Evolutionary conservation across 2,329 filamentous ascomycete genomes (phyloP), one percentile per base, ranked within the genome.

Genomic region (Ophiocordyceps camponoti-floridani): DNA sequence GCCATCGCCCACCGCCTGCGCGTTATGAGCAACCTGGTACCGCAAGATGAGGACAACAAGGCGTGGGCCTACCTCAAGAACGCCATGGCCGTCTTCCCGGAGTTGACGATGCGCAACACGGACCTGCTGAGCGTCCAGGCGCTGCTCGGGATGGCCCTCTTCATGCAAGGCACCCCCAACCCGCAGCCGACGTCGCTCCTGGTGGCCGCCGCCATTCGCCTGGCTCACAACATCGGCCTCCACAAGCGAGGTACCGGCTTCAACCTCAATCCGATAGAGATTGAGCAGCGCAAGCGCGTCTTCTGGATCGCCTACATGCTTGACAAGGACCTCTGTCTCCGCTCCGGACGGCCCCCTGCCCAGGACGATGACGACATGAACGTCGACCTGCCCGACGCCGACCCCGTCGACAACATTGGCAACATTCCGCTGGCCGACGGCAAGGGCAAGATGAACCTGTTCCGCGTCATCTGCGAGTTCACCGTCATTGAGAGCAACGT

Each of bases 11-110:
- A 95, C 58, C 77, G 91, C 38, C 68, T 98, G 55, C 81, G 91
- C 11, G 86, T 95, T 19, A 94, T 95, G 87, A 94, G 85, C 66
- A 91, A 94, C 55, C 68, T 94, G 9, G 85, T 94, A 0, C 82
- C 87, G 1, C 77, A 84, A 49, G 87, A 94, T 49, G 89, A 96
- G 58, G 91, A 96, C 52, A 79, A 88, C 44, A 93, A 93, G 59
- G 88, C 88, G 0, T 96, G 91, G 88, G 82, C 80, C 2, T 93
- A 95, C 58, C 67, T 98, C 54, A 96, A 98, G 67, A 98, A 98
- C 58, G 88, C 89, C 14, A 83, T 96, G 76, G 86, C 83, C 16
- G 86, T 94, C 40, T 82, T 94, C 58, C 80, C 87, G 0, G 91
- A 98, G 61, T 67, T 98, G 47, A 88, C 87, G 1, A 89, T 98